Evolutionary conservation across 1,139 yeast species (phyloP).

Genomic region (Saccharomycopsis crataegensis): DNA sequence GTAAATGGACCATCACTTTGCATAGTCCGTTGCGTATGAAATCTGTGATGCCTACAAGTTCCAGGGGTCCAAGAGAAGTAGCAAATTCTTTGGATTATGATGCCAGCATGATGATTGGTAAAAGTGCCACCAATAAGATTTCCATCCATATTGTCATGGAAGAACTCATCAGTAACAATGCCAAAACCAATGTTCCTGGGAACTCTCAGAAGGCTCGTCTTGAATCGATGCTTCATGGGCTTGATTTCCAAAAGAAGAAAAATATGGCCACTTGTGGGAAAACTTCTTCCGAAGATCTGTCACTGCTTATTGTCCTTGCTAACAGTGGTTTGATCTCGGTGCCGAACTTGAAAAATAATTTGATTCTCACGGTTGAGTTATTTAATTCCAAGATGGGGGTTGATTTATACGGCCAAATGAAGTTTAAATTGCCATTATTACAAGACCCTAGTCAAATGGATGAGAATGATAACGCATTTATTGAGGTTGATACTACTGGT

Average conservation of each 20-base stretch:
- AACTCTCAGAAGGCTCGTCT: background rate
- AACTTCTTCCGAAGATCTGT: background rate
- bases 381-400: constrained; percentile 10
- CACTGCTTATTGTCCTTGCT: constrained; percentile 11
- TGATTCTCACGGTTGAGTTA: constrained; percentile 15
- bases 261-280: background rate
- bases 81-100: constrained; percentile 26
- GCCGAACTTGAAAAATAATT: constrained; percentile 3
- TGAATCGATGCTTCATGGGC: background rate
- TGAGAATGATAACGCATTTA: background rate
- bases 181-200: constrained; percentile 21
- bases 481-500: constrained; percentile 12
- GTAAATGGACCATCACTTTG: constrained; percentile 40
- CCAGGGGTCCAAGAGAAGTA: background rate
- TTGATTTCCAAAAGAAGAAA: background rate
- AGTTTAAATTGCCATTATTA: background rate
- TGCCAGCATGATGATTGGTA: constrained; percentile 32
- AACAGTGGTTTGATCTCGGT: constrained; percentile 1
- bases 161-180: constrained; percentile 32
- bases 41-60: background rate
- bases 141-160: constrained; percentile 41
- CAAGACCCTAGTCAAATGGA: background rate
- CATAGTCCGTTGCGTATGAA: background rate
- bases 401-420: constrained; percentile 15
- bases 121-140: constrained; percentile 37